These are phyloP conservation scores for Crithidia mellificae DNA, from an alignment of 208 protist genomes.

Conservation along the genomic window DNA sequence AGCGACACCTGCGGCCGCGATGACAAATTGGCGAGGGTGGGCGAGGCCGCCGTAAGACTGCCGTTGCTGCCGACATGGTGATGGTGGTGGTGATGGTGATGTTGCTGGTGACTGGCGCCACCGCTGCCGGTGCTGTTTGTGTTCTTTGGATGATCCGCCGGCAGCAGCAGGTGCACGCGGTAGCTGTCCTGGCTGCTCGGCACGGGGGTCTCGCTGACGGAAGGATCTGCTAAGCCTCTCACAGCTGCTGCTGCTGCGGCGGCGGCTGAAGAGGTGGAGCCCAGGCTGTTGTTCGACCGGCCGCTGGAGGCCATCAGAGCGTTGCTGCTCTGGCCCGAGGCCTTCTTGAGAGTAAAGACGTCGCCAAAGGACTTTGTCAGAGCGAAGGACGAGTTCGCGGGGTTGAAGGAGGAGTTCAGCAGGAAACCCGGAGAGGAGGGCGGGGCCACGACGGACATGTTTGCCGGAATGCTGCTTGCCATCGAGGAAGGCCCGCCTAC, in stretches of 20 bases:
- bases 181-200: conserved; percentile 38
- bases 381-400: conserved; percentile 33
- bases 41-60: not conserved
- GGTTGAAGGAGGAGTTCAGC: conserved; percentile 11
- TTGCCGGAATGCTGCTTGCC: conserved; percentile 12
- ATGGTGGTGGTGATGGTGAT: too few relatives aligned
- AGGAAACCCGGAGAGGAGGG: not conserved
- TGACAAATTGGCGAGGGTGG: not conserved
- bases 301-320: not conserved
- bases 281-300: conserved; percentile 1
- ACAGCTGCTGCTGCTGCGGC: conserved; percentile 9
- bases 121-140: too few relatives aligned
- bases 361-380: conserved; percentile 44
- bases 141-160: too few relatives aligned
- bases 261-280: conserved; percentile 1
- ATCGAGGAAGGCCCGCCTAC: conserved; percentile 4
- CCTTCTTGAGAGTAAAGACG: conserved; percentile 25
- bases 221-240: conserved; percentile 1
- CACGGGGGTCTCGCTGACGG: conserved; percentile 19
- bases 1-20: not conserved
- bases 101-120: too few relatives aligned
- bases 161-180: conserved; percentile 43
- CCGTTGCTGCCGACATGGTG: not conserved
- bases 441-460: not conserved
- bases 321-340: not conserved